Conservation (phyloP, 1,284 basidiomycete species). For the Leccinum laetum region DNA sequence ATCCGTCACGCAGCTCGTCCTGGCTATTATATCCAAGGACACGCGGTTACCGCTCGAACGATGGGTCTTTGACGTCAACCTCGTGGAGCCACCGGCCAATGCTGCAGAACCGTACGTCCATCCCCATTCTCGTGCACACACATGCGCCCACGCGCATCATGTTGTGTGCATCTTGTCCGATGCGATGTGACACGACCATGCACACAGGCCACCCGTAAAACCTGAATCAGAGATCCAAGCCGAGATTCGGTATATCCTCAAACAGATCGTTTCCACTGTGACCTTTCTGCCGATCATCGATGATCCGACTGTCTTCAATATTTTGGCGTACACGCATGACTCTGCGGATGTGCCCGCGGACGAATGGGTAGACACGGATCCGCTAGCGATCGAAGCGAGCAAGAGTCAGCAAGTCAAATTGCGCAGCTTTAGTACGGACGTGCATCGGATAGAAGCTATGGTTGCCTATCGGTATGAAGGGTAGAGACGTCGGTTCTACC, state of each 20-base stretch:
- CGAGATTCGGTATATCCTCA: slow-evolving; percentile 97
- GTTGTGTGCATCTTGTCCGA: not conserved
- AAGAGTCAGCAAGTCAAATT: slow-evolving; percentile 97
- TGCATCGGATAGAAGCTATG: slow-evolving; percentile 90
- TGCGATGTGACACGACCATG: slow-evolving; percentile 3
- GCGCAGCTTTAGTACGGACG: slow-evolving; percentile 88
- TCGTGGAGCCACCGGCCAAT: slow-evolving; percentile 60
- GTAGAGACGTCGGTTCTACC: slow-evolving; percentile 19
- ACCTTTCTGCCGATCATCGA: slow-evolving; percentile 96
- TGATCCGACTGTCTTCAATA: slow-evolving; percentile 95
- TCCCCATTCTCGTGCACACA: not conserved
- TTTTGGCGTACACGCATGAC: slow-evolving; percentile 90
- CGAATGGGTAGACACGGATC: slow-evolving; percentile 95
- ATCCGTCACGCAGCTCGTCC: slow-evolving; percentile 88
- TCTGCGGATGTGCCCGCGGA: slow-evolving; percentile 86
- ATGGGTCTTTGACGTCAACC: slow-evolving; percentile 98
- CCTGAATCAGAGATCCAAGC: slow-evolving; percentile 94
- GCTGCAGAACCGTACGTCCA: slow-evolving; percentile 47
- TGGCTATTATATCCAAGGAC: slow-evolving; percentile 96
- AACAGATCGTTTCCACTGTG: slow-evolving; percentile 97
- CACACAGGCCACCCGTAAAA: slow-evolving; percentile 51
- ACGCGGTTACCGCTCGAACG: slow-evolving; percentile 90
- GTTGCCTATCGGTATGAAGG: slow-evolving; percentile 82
- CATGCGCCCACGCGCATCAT: not conserved
- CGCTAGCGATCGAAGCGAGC: slow-evolving; percentile 91